phyloP scores from a whole-genome alignment of 805 yeast species.

The Candida tammaniensis region DNA sequence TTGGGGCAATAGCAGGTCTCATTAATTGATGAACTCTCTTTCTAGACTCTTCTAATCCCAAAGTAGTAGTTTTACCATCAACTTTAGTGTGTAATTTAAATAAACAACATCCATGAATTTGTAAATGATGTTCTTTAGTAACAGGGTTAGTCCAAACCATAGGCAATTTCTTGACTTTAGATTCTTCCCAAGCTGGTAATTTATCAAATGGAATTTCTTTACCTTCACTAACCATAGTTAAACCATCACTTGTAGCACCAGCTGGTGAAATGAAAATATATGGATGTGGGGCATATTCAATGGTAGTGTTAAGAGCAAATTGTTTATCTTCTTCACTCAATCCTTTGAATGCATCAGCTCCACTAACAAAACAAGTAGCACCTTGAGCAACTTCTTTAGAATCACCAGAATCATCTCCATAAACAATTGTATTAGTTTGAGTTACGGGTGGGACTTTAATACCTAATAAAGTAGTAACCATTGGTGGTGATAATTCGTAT shows the following conservation, averaged over 20 bases:
- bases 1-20: slow-evolving; percentile 83
- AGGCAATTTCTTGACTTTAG: slow-evolving; percentile 74
- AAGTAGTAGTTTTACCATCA: slow-evolving; percentile 50
- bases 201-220: slow-evolving; percentile 65
- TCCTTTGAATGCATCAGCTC: slow-evolving; percentile 71
- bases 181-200: slow-evolving; percentile 80
- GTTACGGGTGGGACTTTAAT: slow-evolving; percentile 70
- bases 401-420: slow-evolving; percentile 57
- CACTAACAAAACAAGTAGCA: slow-evolving; percentile 86
- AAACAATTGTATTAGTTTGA: slow-evolving; percentile 62
- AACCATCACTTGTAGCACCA: slow-evolving; percentile 79
- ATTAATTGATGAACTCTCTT: slow-evolving; percentile 66
- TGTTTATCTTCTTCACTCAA: slow-evolving; percentile 69
- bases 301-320: slow-evolving; percentile 72
- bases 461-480: slow-evolving; percentile 80
- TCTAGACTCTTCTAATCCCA: slow-evolving; percentile 73
- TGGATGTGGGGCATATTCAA: slow-evolving; percentile 90
- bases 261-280: slow-evolving; percentile 81
- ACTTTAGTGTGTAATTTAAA: slow-evolving; percentile 54
- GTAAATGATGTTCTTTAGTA: slow-evolving; percentile 78
- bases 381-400: slow-evolving; percentile 71
- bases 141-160: slow-evolving; percentile 92
- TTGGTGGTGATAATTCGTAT: slow-evolving; percentile 82
- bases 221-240: slow-evolving; percentile 80
- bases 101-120: slow-evolving; percentile 87